Evolutionary conservation across 129 eudicot species (phyloP).

Genomic region (Lonicera japonica): DNA sequence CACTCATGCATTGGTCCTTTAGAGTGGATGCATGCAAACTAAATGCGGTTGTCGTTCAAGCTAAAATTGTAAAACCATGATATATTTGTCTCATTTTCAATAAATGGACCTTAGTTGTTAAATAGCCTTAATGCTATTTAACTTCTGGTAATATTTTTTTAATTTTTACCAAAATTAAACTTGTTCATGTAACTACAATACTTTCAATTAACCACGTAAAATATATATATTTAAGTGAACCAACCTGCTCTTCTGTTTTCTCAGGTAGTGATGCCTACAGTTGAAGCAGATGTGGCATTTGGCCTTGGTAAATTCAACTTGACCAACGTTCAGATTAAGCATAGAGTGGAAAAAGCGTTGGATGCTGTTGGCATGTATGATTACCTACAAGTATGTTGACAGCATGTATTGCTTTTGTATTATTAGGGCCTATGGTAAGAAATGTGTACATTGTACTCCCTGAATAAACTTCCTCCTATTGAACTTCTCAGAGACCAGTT

Average conservation of each 20-base stretch:
- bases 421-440: background rate
- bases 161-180: too few relatives aligned
- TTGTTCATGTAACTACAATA: too few relatives aligned
- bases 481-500: constrained; percentile 52
- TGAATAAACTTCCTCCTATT: background rate
- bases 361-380: constrained; percentile 77
- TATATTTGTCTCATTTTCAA: too few relatives aligned
- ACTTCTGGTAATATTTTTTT: too few relatives aligned
- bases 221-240: too few relatives aligned
- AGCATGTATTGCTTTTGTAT: constrained; percentile 5
- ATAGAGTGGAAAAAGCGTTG: constrained; percentile 68
- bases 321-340: constrained; percentile 41
- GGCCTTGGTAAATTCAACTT: constrained; percentile 67
- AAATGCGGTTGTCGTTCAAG: too few relatives aligned
- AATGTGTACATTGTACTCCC: background rate
- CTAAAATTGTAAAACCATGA: too few relatives aligned
- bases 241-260: background rate
- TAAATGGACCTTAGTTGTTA: too few relatives aligned
- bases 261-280: constrained; percentile 96
- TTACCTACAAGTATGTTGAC: constrained; percentile 49
- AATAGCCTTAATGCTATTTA: too few relatives aligned
- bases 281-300: constrained; percentile 91
- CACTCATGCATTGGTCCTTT: too few relatives aligned
- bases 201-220: too few relatives aligned
- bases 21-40: too few relatives aligned